Conservation (phyloP, 768 basidiomycete species). For the Psilocybe subaeruginosa region DNA sequence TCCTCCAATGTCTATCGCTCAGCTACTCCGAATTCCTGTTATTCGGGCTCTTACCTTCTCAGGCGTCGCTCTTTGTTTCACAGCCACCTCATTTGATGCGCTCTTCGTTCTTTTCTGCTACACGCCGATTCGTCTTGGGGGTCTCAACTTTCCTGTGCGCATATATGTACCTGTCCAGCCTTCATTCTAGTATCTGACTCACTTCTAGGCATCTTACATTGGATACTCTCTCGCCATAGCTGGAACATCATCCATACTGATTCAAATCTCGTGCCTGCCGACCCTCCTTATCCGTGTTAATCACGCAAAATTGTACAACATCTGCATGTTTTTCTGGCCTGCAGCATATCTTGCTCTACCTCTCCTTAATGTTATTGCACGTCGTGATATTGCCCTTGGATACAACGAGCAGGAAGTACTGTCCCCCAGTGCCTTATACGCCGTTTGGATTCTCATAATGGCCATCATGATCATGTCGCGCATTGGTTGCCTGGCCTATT, state of each 20-base stretch:
- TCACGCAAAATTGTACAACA: conserved; percentile 14
- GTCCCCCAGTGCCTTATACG: conserved; percentile 7
- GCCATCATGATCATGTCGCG: conserved; percentile 16
- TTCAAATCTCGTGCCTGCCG: conserved; percentile 16
- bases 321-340: conserved; percentile 19
- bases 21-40: conserved; percentile 50
- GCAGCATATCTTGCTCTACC: conserved; percentile 11
- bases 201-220: conserved; percentile 13
- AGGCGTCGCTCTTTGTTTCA: conserved; percentile 51
- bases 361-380: conserved; percentile 15
- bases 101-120: conserved; percentile 69
- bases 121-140: conserved; percentile 54
- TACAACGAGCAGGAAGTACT: neutral
- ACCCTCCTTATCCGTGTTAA: conserved; percentile 11
- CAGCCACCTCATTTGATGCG: conserved; percentile 58
- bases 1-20: conserved; percentile 22
- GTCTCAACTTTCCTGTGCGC: conserved; percentile 36
- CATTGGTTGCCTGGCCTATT: conserved; percentile 19
- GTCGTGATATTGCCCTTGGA: neutral
- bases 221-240: conserved; percentile 17
- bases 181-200: neutral
- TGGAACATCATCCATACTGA: conserved; percentile 15
- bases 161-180: neutral
- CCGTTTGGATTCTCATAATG: conserved; percentile 9
- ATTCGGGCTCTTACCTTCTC: conserved; percentile 52